A percentile compares a stretch with the other conserved stretches of the same genome.
Conservation (phyloP, 139 green algal species). For the Chlamydomonas schloesseri region DNA sequence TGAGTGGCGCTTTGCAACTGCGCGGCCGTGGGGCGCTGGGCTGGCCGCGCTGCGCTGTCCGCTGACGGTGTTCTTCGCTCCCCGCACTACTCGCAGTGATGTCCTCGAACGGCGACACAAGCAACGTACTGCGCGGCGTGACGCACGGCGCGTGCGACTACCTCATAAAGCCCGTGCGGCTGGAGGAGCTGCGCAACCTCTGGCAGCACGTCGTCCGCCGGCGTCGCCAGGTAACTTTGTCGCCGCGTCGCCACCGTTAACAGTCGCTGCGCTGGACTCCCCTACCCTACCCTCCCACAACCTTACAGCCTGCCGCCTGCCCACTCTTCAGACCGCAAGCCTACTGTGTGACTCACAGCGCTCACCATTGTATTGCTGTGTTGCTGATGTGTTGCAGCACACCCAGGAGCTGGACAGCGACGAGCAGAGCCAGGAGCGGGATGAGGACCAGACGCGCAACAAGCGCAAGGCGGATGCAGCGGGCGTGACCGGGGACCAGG, state of each 20-base stretch:
- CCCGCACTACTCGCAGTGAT: conserved; percentile 85
- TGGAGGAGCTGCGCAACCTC: conserved; percentile 96
- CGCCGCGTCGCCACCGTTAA: no score
- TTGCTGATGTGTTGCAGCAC: neutral
- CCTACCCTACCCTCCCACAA: no score
- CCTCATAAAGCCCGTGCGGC: conserved; percentile 96
- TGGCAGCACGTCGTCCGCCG: conserved; percentile 97
- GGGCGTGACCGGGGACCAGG: conserved; percentile 9
- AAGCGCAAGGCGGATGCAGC: conserved; percentile 28
- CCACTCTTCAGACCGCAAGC: no score
- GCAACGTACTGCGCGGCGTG: conserved; percentile 92
- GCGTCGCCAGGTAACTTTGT: conserved; percentile 43
- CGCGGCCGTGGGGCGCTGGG: neutral
- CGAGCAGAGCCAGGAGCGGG: conserved; percentile 52
- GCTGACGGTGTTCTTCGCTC: no score
- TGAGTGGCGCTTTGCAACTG: conserved; percentile 35
- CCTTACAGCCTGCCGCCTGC: neutral
- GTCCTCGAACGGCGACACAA: conserved; percentile 92
- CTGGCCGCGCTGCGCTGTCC: neutral
- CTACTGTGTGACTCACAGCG: no score
- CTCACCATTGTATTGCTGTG: no score
- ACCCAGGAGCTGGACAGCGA: conserved; percentile 49
- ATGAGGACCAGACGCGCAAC: conserved; percentile 36
- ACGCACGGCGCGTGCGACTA: conserved; percentile 97
- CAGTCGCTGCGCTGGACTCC: no score